These are phyloP conservation scores for Globisporangium nunn DNA, from an alignment of 352 stramenopile species.

Conservation along the genomic window DNA sequence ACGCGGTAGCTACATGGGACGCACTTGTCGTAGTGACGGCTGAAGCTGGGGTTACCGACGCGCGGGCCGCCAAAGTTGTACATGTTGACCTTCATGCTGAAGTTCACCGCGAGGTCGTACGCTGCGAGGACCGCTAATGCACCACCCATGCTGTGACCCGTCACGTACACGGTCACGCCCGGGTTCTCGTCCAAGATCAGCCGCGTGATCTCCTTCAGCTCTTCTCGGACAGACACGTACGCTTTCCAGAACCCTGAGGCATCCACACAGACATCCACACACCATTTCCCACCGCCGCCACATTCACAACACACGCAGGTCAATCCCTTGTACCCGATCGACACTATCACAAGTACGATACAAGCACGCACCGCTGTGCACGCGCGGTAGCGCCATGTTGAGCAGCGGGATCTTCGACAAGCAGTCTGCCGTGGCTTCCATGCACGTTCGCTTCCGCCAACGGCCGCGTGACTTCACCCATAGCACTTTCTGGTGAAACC, in stretches of 20 bases:
- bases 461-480: conserved; percentile 69
- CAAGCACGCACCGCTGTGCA: conserved; percentile 60
- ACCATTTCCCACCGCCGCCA: too few species aligned
- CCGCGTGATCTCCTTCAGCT: conserved; percentile 71
- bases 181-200: conserved; percentile 79
- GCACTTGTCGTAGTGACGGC: conserved; percentile 61
- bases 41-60: conserved; percentile 82
- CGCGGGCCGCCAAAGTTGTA: conserved; percentile 87
- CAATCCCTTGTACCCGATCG: neutral
- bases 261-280: neutral
- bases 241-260: conserved; percentile 76
- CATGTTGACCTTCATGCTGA: conserved; percentile 83
- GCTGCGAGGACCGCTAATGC: conserved; percentile 85
- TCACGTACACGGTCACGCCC: conserved; percentile 87
- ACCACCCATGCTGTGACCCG: conserved; percentile 90
- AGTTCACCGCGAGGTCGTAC: conserved; percentile 81
- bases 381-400: conserved; percentile 78
- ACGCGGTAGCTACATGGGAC: conserved; percentile 78
- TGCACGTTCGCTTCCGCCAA: conserved; percentile 40
- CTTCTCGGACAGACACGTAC: conserved; percentile 71
- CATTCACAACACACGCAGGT: too few species aligned
- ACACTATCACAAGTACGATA: neutral
- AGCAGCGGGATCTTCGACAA: conserved; percentile 72
- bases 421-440: conserved; percentile 51
- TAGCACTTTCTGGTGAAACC: conserved; percentile 71